Base-by-base conservation (phyloP, 2,329 filamentous ascomycete genomes). In the Penicillium sp. region DNA sequence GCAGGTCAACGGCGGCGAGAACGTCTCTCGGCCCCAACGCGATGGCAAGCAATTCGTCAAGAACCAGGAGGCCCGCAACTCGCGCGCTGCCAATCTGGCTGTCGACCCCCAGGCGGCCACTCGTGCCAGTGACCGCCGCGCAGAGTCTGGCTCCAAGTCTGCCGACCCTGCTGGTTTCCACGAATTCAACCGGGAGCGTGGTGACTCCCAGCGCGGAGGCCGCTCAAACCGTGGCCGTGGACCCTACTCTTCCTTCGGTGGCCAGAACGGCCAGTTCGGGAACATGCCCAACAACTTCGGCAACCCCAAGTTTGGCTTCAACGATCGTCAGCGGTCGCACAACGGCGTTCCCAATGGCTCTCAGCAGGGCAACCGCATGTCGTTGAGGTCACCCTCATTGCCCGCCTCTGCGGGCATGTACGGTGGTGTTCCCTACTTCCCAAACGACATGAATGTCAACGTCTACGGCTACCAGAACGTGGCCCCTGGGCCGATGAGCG, bases 331-430 rank as follows among this genome's bases (percentile, higher is more conserved):
- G 50, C 68, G 74, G 9, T 67, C 72, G n/a, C 73, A 74, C 38
- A 68, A 70, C 51, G 65, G 60, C 11, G 56, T 68, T 38, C 54
- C 69, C 43, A 74, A 71, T 54, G 69, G 69, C 36, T 57, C 69
- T 8, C 70, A 70, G 64, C 62, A 78, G 50, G 75, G 75, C 52
- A 79, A 77, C 58, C 76, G 82, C 45, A 76, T 78, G 59, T 75
- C 75, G 43, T 69, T 80, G 53, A 78, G 84, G 48, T 84, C 85
- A 24, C 83, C 86, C 56, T 86, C 84, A 1, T 79, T 86, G 60
- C 81, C 83, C 2, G 78, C 78, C 35, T 78, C 80, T 16, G 64
- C 58, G 31, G 70, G 71, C 27, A 73, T 78, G 56, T 86, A 81
- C 65, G 71, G 71, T 8, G 27, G 27, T 9, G 10, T 28, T 14